These are phyloP conservation scores for Puccinia hordei DNA, from an alignment of 1,284 basidiomycete species.

Conservation along the genomic window DNA sequence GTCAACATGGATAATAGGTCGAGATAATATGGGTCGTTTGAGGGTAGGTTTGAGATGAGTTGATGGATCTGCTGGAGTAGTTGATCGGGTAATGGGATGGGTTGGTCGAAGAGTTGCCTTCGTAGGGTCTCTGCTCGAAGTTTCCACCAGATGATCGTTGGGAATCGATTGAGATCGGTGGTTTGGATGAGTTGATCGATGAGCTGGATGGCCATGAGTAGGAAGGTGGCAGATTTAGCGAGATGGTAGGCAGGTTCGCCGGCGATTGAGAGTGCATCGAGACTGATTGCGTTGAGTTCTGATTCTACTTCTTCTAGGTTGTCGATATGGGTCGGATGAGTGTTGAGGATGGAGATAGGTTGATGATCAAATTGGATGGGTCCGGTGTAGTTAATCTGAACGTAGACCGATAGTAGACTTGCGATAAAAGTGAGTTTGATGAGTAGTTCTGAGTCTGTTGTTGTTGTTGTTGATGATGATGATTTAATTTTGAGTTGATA, in stretches of 20 bases:
- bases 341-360: slow-evolving; percentile 56
- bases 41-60: slow-evolving; percentile 64
- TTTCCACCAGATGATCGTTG: slow-evolving; percentile 66
- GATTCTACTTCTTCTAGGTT: slow-evolving; percentile 62
- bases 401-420: slow-evolving; percentile 63
- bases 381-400: slow-evolving; percentile 96
- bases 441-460: neutral
- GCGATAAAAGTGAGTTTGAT: slow-evolving; percentile 11
- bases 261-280: slow-evolving; percentile 75
- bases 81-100: slow-evolving; percentile 61
- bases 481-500: neutral
- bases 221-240: slow-evolving; percentile 68
- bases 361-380: slow-evolving; percentile 66
- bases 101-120: slow-evolving; percentile 81
- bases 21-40: slow-evolving; percentile 59
- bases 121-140: slow-evolving; percentile 75
- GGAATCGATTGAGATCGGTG: neutral
- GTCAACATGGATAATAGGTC: slow-evolving; percentile 41
- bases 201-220: slow-evolving; percentile 75
- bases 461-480: neutral
- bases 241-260: slow-evolving; percentile 98
- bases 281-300: slow-evolving; percentile 67
- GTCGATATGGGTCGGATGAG: slow-evolving; percentile 60
- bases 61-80: slow-evolving; percentile 56
- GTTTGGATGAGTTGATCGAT: slow-evolving; percentile 69